Conservation (phyloP, 139 green algal species). For the Auxenochlorella pyrenoidosa region DNA sequence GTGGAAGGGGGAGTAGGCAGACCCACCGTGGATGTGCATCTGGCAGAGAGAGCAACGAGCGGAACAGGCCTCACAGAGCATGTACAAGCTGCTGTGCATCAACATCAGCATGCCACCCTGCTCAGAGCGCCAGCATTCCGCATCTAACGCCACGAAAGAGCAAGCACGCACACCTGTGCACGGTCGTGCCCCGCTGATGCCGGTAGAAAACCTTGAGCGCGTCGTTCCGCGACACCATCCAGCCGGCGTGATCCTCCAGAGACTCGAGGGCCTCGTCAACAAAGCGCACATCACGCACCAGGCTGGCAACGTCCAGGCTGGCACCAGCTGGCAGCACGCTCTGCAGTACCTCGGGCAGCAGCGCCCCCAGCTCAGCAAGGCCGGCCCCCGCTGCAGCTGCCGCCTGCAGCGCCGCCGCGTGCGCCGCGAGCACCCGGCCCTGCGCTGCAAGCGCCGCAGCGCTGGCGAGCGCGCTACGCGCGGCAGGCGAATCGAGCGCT, state of each 20-base stretch:
- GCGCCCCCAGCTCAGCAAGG: slow-evolving; percentile 1
- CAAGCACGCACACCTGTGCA: slow-evolving; percentile 21
- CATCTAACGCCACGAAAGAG: too few relatives aligned
- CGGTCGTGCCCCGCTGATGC: slow-evolving; percentile 29
- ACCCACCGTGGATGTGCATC: too few relatives aligned
- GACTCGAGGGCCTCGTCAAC: neutral
- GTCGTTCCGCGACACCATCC: slow-evolving; percentile 37
- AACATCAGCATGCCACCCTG: neutral
- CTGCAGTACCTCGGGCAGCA: neutral
- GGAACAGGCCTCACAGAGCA: neutral
- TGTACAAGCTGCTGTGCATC: neutral
- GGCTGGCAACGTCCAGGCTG: neutral
- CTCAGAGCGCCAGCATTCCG: neutral
- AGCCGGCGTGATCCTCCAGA: slow-evolving; percentile 32
- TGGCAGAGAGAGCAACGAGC: neutral
- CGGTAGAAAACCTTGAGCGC: slow-evolving; percentile 31
- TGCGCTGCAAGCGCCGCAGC: neutral
- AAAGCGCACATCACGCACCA: neutral
- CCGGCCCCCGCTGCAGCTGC: neutral
- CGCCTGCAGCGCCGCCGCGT: neutral
- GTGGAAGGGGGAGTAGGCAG: too few relatives aligned
- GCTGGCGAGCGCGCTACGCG: neutral
- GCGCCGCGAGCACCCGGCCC: slow-evolving; percentile 9
- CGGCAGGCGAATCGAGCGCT: neutral
- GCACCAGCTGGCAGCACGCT: neutral